A percentile compares a stretch with the other conserved stretches of the same genome.
phyloP scores from a whole-genome alignment of 148 eudicot genomes.

The Silene latifolia region DNA sequence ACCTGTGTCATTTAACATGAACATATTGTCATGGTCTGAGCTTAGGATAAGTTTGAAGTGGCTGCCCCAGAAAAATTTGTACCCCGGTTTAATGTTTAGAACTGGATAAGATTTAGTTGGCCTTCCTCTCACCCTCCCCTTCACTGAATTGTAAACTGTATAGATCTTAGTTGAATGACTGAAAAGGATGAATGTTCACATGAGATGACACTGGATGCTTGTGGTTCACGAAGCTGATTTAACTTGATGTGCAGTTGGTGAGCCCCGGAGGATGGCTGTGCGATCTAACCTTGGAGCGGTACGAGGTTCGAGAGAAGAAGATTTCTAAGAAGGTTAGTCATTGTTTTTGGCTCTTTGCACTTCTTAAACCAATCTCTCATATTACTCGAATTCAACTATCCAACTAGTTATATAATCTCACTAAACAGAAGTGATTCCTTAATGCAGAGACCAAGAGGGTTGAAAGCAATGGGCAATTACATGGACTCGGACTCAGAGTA shows the following conservation, averaged over 20 bases:
- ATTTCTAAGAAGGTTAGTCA: slow-evolving; percentile 63
- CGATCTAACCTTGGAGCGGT: slow-evolving; percentile 71
- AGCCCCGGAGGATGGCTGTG: slow-evolving; percentile 81
- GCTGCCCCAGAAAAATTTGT: too few species aligned
- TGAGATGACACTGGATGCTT: background rate
- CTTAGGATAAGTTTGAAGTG: too few species aligned
- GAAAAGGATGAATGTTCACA: background rate
- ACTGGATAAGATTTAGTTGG: too few species aligned
- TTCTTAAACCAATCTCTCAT: background rate
- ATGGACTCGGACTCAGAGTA: slow-evolving; percentile 86
- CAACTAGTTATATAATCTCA: background rate
- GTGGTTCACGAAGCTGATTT: background rate
- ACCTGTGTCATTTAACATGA: too few species aligned
- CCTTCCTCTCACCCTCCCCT: too few species aligned
- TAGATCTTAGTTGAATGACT: too few species aligned
- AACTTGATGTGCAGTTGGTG: slow-evolving; percentile 44
- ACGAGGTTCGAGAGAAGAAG: slow-evolving; percentile 85
- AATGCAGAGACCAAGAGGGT: slow-evolving; percentile 82
- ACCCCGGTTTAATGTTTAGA: too few species aligned
- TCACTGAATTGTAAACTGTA: too few species aligned
- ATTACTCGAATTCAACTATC: background rate
- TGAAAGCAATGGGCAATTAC: slow-evolving; percentile 86
- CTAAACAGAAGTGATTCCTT: background rate
- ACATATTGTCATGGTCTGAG: too few species aligned
- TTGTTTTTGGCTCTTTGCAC: background rate